Conservation (phyloP, 805 yeast genomes). For the Clavispora asparagi region DNA sequence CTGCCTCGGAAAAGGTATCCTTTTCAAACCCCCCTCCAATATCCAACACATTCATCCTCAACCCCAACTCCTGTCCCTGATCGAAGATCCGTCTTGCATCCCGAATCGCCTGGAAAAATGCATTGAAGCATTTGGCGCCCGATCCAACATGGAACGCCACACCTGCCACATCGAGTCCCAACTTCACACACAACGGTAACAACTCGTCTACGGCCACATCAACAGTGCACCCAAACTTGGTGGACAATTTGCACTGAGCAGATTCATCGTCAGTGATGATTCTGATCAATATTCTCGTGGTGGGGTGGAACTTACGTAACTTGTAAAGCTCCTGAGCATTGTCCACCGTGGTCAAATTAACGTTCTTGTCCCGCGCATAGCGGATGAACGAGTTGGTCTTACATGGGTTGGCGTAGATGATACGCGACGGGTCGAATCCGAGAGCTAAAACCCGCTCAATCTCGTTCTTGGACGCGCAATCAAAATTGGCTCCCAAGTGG, state of each 20-base stretch:
- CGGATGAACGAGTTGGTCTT: conserved; percentile 80
- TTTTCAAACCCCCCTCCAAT: conserved; percentile 91
- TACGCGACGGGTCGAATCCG: conserved; percentile 61
- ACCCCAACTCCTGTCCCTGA: conserved; percentile 42
- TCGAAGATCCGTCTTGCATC: conserved; percentile 71
- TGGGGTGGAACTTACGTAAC: conserved; percentile 61
- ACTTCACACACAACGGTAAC: conserved; percentile 54
- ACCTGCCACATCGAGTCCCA: conserved; percentile 67
- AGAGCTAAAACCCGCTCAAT: conserved; percentile 58
- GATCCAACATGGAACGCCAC: conserved; percentile 96
- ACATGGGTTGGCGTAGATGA: conserved; percentile 92
- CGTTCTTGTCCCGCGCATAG: conserved; percentile 52
- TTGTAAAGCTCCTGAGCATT: conserved; percentile 80
- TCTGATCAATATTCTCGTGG: conserved; percentile 67
- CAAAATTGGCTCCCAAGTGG: conserved; percentile 69
- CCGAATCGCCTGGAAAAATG: conserved; percentile 63
- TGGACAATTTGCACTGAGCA: conserved; percentile 80
- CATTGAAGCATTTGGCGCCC: conserved; percentile 71
- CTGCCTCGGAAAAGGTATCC: conserved; percentile 54
- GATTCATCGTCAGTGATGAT: conserved; percentile 84
- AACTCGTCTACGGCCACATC: conserved; percentile 46
- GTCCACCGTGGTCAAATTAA: conserved; percentile 82
- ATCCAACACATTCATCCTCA: conserved; percentile 56
- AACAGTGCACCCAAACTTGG: conserved; percentile 83
- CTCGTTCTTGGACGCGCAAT: conserved; percentile 89